Evolutionary conservation across 2,329 filamentous ascomycete genomes (phyloP).

Genomic region (Diaporthe batatas): DNA sequence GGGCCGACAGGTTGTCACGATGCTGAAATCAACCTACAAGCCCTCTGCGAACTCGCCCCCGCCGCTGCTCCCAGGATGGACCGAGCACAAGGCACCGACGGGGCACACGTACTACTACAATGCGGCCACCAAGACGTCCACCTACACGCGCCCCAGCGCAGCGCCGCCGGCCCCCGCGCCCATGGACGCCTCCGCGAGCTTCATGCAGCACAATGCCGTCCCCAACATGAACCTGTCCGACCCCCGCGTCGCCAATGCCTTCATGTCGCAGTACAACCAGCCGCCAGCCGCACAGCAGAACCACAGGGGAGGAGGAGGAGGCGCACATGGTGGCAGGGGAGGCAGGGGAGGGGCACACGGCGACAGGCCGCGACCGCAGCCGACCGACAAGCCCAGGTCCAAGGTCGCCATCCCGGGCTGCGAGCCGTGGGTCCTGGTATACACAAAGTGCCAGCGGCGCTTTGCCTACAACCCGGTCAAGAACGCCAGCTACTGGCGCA

Average conservation of each 20-base stretch:
- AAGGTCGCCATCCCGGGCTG: slow-evolving; percentile 84
- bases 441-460: slow-evolving; percentile 87
- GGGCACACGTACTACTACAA: slow-evolving; percentile 94
- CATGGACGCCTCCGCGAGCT: slow-evolving; percentile 53
- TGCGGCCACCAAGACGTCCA: slow-evolving; percentile 83
- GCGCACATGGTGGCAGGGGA: slow-evolving; percentile 45
- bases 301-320: slow-evolving; percentile 54
- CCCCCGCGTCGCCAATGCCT: slow-evolving; percentile 71
- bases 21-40: slow-evolving; percentile 85
- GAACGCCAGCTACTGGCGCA: slow-evolving; percentile 94
- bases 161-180: slow-evolving; percentile 46
- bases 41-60: slow-evolving; percentile 63
- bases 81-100: slow-evolving; percentile 90
- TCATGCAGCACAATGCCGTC: slow-evolving; percentile 58
- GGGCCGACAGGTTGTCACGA: slow-evolving; percentile 50
- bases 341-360: slow-evolving; percentile 61
- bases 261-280: slow-evolving; percentile 67
- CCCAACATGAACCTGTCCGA: slow-evolving; percentile 61
- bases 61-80: slow-evolving; percentile 85
- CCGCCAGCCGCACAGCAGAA: slow-evolving; percentile 52
- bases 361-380: slow-evolving; percentile 74
- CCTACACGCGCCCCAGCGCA: slow-evolving; percentile 80
- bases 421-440: slow-evolving; percentile 92
- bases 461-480: slow-evolving; percentile 92
- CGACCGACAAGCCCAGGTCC: slow-evolving; percentile 83